Percentiles rank a stretch among this genome's conserved stretches.
Evolutionary conservation across 306 rosid species (phyloP).

Genomic region (Prunus salicina): DNA sequence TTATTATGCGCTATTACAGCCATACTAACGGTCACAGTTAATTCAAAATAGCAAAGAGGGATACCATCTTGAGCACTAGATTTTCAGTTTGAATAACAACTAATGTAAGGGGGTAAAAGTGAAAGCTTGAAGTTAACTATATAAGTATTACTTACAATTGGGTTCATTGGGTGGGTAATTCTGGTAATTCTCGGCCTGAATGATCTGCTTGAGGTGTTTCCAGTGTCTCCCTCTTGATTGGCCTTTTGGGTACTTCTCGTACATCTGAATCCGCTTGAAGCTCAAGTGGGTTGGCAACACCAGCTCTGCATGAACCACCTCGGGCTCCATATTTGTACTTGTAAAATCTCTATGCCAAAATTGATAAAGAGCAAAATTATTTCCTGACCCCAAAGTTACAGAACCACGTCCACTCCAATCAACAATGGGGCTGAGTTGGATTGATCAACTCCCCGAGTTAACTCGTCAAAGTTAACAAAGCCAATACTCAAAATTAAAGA

Average conservation of each 20-base stretch:
- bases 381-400: not conserved
- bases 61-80: not conserved
- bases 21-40: not conserved
- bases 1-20: not conserved
- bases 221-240: conserved; percentile 88
- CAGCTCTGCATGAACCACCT: conserved; percentile 71
- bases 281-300: conserved; percentile 74
- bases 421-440: not conserved
- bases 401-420: not conserved
- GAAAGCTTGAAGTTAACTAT: not conserved
- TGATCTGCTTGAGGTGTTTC: conserved; percentile 96
- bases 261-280: conserved; percentile 80
- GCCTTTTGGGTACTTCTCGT: conserved; percentile 91
- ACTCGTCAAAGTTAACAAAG: not conserved
- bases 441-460: not conserved
- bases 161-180: conserved; percentile 74
- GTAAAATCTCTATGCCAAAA: not conserved
- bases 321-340: conserved; percentile 53
- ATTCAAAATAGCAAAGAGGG: not conserved
- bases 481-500: not conserved
- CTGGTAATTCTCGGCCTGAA: conserved; percentile 82
- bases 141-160: conserved; percentile 47
- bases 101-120: not conserved
- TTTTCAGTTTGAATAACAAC: not conserved
- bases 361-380: not conserved